Evolutionary conservation across 1,284 basidiomycete species (phyloP).

Genomic region (Sporisorium graminicola): DNA sequence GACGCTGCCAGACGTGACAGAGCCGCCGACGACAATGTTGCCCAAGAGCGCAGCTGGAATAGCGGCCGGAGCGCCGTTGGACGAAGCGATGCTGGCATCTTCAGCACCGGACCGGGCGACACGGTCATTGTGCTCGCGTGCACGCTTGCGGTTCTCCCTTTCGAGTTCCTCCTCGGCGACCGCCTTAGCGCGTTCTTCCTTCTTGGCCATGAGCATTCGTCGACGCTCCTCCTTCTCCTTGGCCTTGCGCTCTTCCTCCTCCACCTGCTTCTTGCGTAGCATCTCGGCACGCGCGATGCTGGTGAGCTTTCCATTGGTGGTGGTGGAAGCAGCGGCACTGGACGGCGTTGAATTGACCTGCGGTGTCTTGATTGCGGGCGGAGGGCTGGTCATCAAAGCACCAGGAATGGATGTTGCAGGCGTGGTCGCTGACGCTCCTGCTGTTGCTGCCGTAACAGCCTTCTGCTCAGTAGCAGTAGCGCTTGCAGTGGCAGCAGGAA

Average conservation of each 20-base stretch:
- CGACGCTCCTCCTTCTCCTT: constrained; percentile 56
- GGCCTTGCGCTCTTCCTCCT: constrained; percentile 53
- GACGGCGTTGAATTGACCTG: constrained; percentile 34
- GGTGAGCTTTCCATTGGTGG: constrained; percentile 42
- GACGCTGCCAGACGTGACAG: constrained; percentile 21
- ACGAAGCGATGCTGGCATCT: constrained; percentile 36
- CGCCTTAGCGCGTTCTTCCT: constrained; percentile 46
- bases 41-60: constrained; percentile 42
- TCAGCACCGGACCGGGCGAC: constrained; percentile 23
- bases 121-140: constrained; percentile 44
- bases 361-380: constrained; percentile 22
- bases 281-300: constrained; percentile 53
- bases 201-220: constrained; percentile 47
- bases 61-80: constrained; percentile 32
- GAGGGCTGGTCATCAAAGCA: constrained; percentile 42
- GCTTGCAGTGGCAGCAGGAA: constrained; percentile 7
- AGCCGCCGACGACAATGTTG: constrained; percentile 25
- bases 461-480: constrained; percentile 5
- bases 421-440: not conserved
- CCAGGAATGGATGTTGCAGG: constrained; percentile 29
- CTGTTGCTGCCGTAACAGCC: constrained; percentile 7
- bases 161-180: constrained; percentile 45
- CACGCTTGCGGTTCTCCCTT: constrained; percentile 46
- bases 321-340: constrained; percentile 16
- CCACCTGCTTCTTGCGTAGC: constrained; percentile 52